Conservation (phyloP, 192 early-diverging fungal genomes). For the Coemansia nantahalensis region DNA sequence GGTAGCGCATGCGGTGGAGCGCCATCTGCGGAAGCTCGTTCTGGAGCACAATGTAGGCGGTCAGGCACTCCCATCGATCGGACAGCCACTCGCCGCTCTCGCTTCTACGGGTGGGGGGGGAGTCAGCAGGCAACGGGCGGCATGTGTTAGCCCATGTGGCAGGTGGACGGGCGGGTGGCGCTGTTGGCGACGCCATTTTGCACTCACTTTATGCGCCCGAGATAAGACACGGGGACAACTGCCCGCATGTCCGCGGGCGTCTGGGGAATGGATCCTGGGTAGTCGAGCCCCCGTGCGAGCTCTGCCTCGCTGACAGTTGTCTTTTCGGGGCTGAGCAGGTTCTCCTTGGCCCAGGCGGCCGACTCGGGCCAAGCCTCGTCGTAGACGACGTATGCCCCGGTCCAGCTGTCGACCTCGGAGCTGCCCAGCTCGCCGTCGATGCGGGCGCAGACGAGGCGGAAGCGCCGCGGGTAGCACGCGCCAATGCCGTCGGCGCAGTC, state of each 20-base stretch:
- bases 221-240: conserved; percentile 44
- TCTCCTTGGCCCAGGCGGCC: conserved; percentile 6
- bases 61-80: conserved; percentile 48
- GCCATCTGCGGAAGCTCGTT: conserved; percentile 43
- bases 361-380: conserved; percentile 37
- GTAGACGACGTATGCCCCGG: conserved; percentile 38
- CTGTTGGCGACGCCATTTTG: too few species aligned
- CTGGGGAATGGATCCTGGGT: conserved; percentile 41
- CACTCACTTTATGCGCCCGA: conserved; percentile 51
- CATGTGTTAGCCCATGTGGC: too few species aligned
- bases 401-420: conserved; percentile 38
- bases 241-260: conserved; percentile 20
- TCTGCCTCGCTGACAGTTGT: conserved; percentile 22
- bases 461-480: conserved; percentile 30
- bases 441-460: conserved; percentile 21
- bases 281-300: conserved; percentile 33
- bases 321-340: conserved; percentile 15
- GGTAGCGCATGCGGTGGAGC: conserved; percentile 44
- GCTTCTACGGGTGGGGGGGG: conserved; percentile 6
- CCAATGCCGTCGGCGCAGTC: conserved; percentile 3
- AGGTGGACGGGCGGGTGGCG: too few species aligned
- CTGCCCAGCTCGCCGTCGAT: conserved; percentile 26
- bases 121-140: not conserved
- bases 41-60: conserved; percentile 42
- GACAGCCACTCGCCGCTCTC: conserved; percentile 52